Evolutionary conservation across 306 rosid species (phyloP).

Genomic region (Cercis canadensis): DNA sequence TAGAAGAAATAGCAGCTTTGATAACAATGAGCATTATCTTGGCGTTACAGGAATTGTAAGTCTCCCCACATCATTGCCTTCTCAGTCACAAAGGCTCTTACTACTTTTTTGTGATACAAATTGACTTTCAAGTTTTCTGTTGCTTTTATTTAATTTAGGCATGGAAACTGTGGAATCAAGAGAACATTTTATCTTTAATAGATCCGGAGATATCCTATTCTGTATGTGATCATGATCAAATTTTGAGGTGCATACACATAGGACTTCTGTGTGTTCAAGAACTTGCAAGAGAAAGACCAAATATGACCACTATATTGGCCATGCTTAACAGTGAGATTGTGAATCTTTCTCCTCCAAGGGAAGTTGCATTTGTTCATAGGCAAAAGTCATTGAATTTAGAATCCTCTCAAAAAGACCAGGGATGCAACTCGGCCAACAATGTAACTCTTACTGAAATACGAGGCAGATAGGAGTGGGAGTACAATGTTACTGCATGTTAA

Average conservation of each 20-base stretch:
- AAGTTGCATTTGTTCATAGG: too few relatives aligned
- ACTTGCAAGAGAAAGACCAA: too few relatives aligned
- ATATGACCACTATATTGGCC: too few relatives aligned
- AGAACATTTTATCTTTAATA: slow-evolving; percentile 17
- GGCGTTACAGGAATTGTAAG: slow-evolving; percentile 34
- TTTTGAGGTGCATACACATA: too few relatives aligned
- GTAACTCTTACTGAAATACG: too few relatives aligned
- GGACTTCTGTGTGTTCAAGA: too few relatives aligned
- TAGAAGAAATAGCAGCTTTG: too few relatives aligned
- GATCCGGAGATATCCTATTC: slow-evolving; percentile 23
- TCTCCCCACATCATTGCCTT: slow-evolving; percentile 3
- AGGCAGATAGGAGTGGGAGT: too few relatives aligned
- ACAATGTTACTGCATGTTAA: too few relatives aligned
- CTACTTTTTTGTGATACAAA: background rate
- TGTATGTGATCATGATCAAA: background rate
- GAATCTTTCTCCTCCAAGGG: too few relatives aligned
- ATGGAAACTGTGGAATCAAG: slow-evolving; percentile 41
- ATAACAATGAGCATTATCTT: background rate
- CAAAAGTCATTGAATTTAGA: too few relatives aligned
- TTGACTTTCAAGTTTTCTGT: background rate
- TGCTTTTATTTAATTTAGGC: slow-evolving; percentile 22
- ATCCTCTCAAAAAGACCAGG: background rate
- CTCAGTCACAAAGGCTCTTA: background rate
- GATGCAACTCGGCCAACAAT: background rate
- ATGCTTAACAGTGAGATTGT: too few relatives aligned